These are phyloP conservation scores for Fraxinus dipetala DNA, from an alignment of 305 asterid genomes.

Conservation along the genomic window DNA sequence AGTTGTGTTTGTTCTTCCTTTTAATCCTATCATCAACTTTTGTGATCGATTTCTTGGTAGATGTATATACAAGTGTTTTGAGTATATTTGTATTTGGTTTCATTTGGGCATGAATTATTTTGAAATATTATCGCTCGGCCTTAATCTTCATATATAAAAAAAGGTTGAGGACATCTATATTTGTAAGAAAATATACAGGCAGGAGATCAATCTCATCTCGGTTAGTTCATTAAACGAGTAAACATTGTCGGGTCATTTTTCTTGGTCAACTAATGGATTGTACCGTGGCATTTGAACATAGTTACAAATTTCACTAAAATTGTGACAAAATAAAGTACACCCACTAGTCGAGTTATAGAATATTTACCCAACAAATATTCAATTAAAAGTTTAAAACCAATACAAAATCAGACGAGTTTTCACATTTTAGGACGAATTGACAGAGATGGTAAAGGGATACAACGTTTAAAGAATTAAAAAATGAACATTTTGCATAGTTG, in stretches of 20 bases:
- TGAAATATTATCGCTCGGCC: background rate
- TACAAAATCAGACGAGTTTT: background rate
- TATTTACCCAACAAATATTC: background rate
- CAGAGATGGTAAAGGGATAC: background rate
- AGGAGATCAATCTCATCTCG: background rate
- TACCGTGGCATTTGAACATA: background rate
- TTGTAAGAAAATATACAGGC: background rate
- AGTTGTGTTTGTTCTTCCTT: background rate
- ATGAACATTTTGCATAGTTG: background rate
- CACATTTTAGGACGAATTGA: background rate
- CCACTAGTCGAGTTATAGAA: background rate
- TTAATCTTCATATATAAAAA: background rate
- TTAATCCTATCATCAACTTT: background rate
- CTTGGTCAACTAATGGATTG: background rate
- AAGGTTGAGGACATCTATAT: background rate
- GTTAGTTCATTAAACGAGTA: background rate
- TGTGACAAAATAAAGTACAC: background rate
- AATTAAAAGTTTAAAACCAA: background rate
- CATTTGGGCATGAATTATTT: background rate
- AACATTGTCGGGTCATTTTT: background rate
- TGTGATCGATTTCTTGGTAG: background rate
- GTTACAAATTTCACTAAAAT: background rate
- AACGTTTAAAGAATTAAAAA: conserved; percentile 13
- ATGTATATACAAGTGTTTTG: background rate
- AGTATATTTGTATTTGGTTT: background rate